phyloP scores from a whole-genome alignment of 106 monocot genomes.

The Phalaenopsis equestris region DNA sequence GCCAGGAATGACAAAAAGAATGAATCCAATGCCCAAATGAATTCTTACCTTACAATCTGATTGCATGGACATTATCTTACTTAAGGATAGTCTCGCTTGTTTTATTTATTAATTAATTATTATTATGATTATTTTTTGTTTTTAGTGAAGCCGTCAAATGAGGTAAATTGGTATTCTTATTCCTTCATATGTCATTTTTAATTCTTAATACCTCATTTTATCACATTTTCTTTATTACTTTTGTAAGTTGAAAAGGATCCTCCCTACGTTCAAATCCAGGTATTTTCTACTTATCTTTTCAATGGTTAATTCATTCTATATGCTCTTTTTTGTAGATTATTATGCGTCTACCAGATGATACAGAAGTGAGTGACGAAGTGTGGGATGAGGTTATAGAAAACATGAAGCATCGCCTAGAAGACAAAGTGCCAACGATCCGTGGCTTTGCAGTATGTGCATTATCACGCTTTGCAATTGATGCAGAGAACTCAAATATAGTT shows the following conservation, averaged over 20 bases:
- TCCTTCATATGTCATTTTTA: not conserved
- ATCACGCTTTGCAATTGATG: conserved; percentile 72
- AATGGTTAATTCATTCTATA: not conserved
- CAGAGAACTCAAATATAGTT: conserved; percentile 44
- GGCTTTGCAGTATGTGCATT: conserved; percentile 76
- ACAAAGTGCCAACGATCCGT: conserved; percentile 76
- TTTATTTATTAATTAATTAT: too few species aligned
- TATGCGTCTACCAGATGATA: conserved; percentile 80
- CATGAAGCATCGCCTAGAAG: conserved; percentile 70
- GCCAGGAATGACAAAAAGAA: not conserved
- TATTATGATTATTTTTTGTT: not conserved
- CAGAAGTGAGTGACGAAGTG: conserved; percentile 78
- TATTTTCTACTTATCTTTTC: not conserved
- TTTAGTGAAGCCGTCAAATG: not conserved
- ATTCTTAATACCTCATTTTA: not conserved
- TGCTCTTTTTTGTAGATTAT: conserved; percentile 45
- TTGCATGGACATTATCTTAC: not conserved
- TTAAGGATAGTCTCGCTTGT: not conserved
- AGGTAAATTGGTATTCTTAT: not conserved
- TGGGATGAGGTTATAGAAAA: conserved; percentile 91
- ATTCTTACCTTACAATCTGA: not conserved
- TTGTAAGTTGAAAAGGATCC: not conserved
- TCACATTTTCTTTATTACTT: not conserved
- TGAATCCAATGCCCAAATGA: not conserved
- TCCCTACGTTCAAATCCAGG: not conserved